Evolutionary conservation across 371 early-diverging fungal genomes (phyloP), one percentile per base, ranked within the genome.

Genomic region (Smittium mucronatum): DNA sequence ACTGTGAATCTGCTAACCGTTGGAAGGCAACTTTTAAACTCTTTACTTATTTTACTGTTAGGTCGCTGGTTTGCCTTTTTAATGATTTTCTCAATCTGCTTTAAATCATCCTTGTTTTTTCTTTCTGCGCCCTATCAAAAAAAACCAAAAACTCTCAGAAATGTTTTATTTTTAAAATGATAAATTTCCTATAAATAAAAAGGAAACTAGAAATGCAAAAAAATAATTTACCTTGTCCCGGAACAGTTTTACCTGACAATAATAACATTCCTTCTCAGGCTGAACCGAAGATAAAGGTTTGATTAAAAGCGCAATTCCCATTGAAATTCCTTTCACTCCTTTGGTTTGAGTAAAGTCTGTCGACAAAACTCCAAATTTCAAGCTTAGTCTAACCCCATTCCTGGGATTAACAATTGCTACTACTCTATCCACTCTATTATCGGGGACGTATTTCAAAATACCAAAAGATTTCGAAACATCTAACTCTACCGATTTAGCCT

Each of bases 281-380:
- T 65, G 26, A 15, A 34, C 47, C 8, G n/a, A 47, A 2, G 31
- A 28, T n/a, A 31, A 61, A 15, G 26, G 59, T 5, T 72, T 58
- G 11, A 81, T 85, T 69, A 86, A 83, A 60, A 85, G 77, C 65
- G 84, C 83, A 30, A 86, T 78, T 2, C 91, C 82, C 68, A 91
- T 78, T 17, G 90, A 89, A 36, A 90, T 89, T 0, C 92, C 92
- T 73, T 90, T 91, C 71, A 91, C 89, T 15, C 92, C 92, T 73
- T 91, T 90, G 75, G 90, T 88, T 21, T 88, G 77, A 26, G 89
- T 87, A 71, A 91, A 91, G 68, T 91, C 92, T 1, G 92, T 91
- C 0, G 91, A 90, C 1, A 91, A 75, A 70, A 89, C 89, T 73
- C 89, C 86, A 74, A 91, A 89, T 47, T 84, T 84, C n/a, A 90